Conservation (phyloP, 2,329 filamentous ascomycete species). For the Trichoderma pleuroti region DNA sequence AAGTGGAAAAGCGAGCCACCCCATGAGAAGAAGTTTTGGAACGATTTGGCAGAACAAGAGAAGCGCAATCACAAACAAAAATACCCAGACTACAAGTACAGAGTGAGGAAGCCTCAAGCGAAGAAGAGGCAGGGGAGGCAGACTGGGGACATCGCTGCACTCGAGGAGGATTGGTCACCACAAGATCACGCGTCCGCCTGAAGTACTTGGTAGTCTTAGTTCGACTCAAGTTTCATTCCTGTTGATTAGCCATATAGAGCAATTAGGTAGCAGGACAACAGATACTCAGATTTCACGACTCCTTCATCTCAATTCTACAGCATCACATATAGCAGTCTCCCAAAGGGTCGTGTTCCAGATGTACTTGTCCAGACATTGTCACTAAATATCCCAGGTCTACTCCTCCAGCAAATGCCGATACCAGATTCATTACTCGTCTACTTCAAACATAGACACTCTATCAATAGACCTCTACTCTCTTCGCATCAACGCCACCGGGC, state of each 20-base stretch:
- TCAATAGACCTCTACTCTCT: not conserved
- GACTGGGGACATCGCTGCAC: no score
- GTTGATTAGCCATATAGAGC: not conserved
- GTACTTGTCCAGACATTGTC: not conserved
- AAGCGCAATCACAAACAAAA: conserved; percentile 28
- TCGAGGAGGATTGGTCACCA: not conserved
- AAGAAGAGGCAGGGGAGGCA: not conserved
- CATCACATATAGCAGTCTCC: not conserved
- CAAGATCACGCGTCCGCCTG: not conserved
- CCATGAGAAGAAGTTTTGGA: conserved; percentile 25
- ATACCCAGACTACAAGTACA: conserved; percentile 31
- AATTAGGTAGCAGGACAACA: not conserved
- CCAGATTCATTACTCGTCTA: not conserved
- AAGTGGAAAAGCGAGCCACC: conserved; percentile 30
- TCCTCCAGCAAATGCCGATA: not conserved
- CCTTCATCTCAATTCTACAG: not conserved
- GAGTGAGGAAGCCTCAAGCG: conserved; percentile 18
- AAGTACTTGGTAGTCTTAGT: not conserved
- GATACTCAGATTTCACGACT: not conserved
- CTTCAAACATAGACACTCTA: not conserved
- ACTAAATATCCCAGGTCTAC: not conserved
- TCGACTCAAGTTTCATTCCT: not conserved
- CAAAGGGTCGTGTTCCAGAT: not conserved
- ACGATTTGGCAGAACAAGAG: conserved; percentile 25
- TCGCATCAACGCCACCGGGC: not conserved